phyloP scores from a whole-genome alignment of 768 basidiomycete genomes.

The Lactarius quietus region DNA sequence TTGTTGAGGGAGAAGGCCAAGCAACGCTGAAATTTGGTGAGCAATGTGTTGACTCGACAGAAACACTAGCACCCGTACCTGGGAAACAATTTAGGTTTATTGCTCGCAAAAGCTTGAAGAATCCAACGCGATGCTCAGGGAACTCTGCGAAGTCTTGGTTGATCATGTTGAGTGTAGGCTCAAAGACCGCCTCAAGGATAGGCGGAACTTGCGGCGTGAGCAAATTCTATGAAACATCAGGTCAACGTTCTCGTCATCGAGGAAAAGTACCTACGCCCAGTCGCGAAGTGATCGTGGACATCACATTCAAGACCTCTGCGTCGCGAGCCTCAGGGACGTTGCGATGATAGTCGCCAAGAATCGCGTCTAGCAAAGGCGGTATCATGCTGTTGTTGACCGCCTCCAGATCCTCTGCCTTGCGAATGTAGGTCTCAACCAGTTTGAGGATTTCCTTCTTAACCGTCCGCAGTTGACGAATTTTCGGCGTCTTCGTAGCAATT shows the following conservation, averaged over 20 bases:
- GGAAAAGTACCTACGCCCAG: constrained; percentile 64
- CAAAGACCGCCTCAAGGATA: constrained; percentile 95
- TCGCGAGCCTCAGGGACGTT: constrained; percentile 93
- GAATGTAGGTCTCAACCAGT: constrained; percentile 96
- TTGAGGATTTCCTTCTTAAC: constrained; percentile 99
- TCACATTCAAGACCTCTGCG: constrained; percentile 95
- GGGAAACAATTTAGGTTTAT: constrained; percentile 96
- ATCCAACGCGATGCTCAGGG: constrained; percentile 95
- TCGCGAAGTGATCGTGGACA: constrained; percentile 88
- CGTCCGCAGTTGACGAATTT: constrained; percentile 88
- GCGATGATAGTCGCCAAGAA: constrained; percentile 94
- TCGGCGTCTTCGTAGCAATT: constrained; percentile 95
- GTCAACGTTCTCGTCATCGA: constrained; percentile 18
- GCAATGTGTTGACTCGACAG: background rate
- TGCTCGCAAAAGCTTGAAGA: constrained; percentile 92
- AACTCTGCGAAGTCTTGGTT: constrained; percentile 99
- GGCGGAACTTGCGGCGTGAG: constrained; percentile 93
- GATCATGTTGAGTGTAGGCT: constrained; percentile 97
- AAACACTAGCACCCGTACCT: constrained; percentile 48
- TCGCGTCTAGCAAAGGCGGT: constrained; percentile 92
- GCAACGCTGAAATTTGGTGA: constrained; percentile 52
- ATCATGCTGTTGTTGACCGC: constrained; percentile 89
- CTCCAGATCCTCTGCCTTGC: constrained; percentile 95
- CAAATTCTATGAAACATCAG: constrained; percentile 49
- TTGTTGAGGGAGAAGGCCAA: constrained; percentile 82